phyloP scores from a whole-genome alignment of 2,329 filamentous ascomycete genomes.

The Trichoderma cornu-damae region DNA sequence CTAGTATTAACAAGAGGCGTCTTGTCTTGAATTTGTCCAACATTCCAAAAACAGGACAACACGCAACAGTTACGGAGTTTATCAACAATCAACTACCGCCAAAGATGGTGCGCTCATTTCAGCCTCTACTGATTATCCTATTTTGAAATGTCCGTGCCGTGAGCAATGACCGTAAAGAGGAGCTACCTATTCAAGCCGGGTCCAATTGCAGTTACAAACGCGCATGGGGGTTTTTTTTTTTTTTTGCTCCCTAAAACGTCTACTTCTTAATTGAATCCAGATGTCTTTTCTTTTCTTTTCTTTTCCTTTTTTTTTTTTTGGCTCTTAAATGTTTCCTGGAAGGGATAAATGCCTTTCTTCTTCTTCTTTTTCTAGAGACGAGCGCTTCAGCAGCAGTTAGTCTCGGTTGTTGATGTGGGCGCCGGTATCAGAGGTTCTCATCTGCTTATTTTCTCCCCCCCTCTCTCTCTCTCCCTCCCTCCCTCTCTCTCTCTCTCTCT shows the following conservation, averaged over 20 bases:
- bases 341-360: not conserved
- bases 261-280: not conserved
- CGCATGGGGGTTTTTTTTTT: not conserved
- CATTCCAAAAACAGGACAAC: not conserved
- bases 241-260: not conserved
- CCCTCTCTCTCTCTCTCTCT: not conserved
- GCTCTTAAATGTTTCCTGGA: not conserved
- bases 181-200: not conserved
- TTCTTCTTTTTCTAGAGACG: slow-evolving; percentile 1
- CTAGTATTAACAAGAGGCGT: not conserved
- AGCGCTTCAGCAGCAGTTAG: slow-evolving; percentile 21
- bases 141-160: not conserved
- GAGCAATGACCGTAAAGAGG: not conserved
- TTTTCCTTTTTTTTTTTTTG: not conserved
- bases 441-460: slow-evolving; percentile 7
- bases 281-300: too few species aligned
- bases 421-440: slow-evolving; percentile 26
- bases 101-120: not conserved
- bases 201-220: not conserved
- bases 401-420: slow-evolving; percentile 13
- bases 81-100: not conserved
- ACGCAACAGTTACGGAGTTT: not conserved
- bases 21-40: too few species aligned
- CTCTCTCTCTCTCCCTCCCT: not conserved
- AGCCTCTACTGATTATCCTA: too few species aligned